A percentile compares a stretch with the other conserved stretches of the same genome.
Evolutionary conservation across 768 basidiomycete species (phyloP).

Genomic region (Leccinum disarticulatum): DNA sequence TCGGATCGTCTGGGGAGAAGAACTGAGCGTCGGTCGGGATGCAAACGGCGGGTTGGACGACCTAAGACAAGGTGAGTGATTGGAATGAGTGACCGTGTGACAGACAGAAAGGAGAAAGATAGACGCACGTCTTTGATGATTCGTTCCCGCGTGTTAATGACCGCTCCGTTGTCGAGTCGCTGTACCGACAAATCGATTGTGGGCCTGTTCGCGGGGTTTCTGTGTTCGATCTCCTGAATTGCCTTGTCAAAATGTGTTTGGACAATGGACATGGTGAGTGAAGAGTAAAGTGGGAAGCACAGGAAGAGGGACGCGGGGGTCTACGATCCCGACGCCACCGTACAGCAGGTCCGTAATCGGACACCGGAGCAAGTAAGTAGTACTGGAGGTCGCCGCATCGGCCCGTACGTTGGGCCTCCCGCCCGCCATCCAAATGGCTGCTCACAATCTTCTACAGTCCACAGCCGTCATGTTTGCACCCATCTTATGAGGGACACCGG

Average conservation of each 20-base stretch:
- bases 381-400: neutral
- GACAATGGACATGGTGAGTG: slow-evolving; percentile 20
- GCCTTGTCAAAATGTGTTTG: slow-evolving; percentile 30
- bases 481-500: neutral
- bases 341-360: slow-evolving; percentile 3
- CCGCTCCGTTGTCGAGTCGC: slow-evolving; percentile 24
- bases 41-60: slow-evolving; percentile 61
- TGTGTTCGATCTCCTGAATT: slow-evolving; percentile 30
- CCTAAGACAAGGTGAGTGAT: slow-evolving; percentile 39
- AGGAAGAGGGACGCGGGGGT: slow-evolving; percentile 1
- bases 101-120: neutral
- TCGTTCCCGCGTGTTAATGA: slow-evolving; percentile 28
- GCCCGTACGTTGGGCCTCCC: too few relatives aligned
- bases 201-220: slow-evolving; percentile 24
- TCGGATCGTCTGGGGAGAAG: slow-evolving; percentile 62
- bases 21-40: slow-evolving; percentile 74
- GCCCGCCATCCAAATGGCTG: neutral
- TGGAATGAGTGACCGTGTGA: neutral
- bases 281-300: slow-evolving; percentile 5
- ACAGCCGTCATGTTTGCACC: neutral
- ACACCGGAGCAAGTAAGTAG: neutral
- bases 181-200: slow-evolving; percentile 22
- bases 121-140: slow-evolving; percentile 26
- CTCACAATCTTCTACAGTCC: neutral
- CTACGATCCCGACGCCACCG: slow-evolving; percentile 2